These are phyloP conservation scores for Lodderomyces theae DNA, from an alignment of 1,139 yeast species.

Conservation along the genomic window DNA sequence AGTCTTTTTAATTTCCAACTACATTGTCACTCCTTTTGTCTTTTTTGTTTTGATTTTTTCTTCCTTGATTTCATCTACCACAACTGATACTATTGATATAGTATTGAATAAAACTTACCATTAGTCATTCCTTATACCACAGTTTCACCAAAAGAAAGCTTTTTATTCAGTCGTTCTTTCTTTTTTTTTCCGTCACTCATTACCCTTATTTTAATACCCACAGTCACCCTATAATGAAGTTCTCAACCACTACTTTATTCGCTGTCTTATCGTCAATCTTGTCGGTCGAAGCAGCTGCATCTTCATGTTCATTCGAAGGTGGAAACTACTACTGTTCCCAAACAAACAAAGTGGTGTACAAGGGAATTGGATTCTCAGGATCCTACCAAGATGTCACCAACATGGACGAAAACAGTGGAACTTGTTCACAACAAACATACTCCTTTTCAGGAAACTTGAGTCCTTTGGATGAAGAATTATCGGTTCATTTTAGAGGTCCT, in stretches of 20 bases:
- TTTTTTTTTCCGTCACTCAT: neutral
- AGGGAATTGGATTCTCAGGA: constrained; percentile 68
- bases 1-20: neutral
- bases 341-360: constrained; percentile 66
- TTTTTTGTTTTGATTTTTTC: neutral
- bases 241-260: constrained; percentile 15
- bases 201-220: neutral
- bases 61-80: constrained; percentile 1
- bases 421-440: constrained; percentile 51
- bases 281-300: constrained; percentile 14
- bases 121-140: constrained; percentile 7
- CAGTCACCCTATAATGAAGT: too few relatives aligned
- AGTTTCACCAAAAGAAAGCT: too few relatives aligned
- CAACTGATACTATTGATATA: neutral
- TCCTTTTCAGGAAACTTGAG: constrained; percentile 61
- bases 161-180: too few relatives aligned
- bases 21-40: constrained; percentile 1
- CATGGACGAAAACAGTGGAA: constrained; percentile 44
- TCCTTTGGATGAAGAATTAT: constrained; percentile 66
- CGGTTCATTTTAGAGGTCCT: constrained; percentile 86
- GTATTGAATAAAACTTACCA: constrained; percentile 1
- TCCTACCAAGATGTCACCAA: constrained; percentile 58
- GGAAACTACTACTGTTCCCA: constrained; percentile 85
- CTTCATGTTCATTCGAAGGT: constrained; percentile 12
- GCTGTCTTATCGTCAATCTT: constrained; percentile 13